phyloP scores from a whole-genome alignment of 106 monocot species.

The Dendrobium officinale region DNA sequence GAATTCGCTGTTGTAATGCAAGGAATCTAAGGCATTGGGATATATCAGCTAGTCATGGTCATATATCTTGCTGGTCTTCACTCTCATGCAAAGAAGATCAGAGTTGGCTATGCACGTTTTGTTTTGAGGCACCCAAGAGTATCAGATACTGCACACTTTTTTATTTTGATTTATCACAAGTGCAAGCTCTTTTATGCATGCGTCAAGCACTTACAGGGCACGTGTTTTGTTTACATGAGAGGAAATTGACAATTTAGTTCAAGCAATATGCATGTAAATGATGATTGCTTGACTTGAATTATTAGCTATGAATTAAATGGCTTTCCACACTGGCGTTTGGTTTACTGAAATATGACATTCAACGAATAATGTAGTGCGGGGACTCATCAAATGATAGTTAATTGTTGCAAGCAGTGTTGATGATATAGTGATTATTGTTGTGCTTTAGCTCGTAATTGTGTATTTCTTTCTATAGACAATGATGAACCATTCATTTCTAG shows the following conservation, averaged over 20 bases:
- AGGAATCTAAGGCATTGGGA: neutral
- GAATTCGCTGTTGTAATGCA: neutral
- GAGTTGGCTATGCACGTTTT: neutral
- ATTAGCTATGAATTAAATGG: no score
- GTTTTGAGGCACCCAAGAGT: neutral
- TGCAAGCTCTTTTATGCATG: no score
- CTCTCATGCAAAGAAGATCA: no score
- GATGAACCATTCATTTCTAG: neutral
- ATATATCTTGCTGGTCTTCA: no score
- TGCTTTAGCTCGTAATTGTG: neutral
- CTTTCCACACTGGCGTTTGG: no score
- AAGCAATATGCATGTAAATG: neutral
- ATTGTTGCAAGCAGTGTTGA: no score
- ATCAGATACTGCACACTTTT: no score
- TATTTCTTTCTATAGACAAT: neutral
- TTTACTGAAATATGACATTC: neutral
- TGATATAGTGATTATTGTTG: neutral
- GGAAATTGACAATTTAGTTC: neutral
- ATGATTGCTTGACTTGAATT: neutral
- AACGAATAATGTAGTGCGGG: neutral
- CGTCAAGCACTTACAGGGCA: no score
- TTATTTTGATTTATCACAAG: no score
- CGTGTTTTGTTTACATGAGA: neutral
- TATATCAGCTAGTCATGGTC: no score
- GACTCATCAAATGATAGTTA: no score